Evolutionary conservation across 768 basidiomycete species (phyloP).

Genomic region (Porphyrellus cyaneotinctus): DNA sequence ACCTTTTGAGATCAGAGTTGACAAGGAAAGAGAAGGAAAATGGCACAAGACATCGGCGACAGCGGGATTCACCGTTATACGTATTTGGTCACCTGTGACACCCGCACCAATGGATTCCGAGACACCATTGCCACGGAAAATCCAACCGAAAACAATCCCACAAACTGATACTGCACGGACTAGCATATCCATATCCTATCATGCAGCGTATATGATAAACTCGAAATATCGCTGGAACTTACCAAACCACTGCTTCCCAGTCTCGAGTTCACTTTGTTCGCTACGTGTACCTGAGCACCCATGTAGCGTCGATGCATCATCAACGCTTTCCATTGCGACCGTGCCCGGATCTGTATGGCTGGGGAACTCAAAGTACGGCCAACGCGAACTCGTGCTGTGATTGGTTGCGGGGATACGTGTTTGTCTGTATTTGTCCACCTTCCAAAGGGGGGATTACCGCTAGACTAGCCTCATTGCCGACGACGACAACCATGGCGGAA

Average conservation of each 20-base stretch:
- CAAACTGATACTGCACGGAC: too few relatives aligned
- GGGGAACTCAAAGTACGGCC: background rate
- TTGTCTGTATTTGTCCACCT: conserved; percentile 18
- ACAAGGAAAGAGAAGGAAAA: conserved; percentile 46
- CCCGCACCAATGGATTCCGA: conserved; percentile 7
- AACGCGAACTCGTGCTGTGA: background rate
- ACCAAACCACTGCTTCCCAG: too few relatives aligned
- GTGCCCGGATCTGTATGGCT: background rate
- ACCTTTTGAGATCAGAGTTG: background rate
- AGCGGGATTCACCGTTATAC: conserved; percentile 1
- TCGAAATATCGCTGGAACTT: too few relatives aligned
- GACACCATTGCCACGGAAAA: background rate
- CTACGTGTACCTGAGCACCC: background rate
- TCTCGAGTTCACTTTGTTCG: too few relatives aligned
- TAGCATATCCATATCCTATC: background rate
- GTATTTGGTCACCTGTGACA: conserved; percentile 15
- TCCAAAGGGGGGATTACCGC: conserved; percentile 5
- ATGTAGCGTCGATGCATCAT: background rate
- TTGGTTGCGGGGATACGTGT: background rate
- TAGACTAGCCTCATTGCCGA: conserved; percentile 2
- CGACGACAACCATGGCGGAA: conserved; percentile 33
- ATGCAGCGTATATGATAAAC: too few relatives aligned
- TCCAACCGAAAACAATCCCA: background rate
- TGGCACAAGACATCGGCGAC: background rate
- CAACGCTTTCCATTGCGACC: background rate